Evolutionary conservation across 805 yeast genomes (phyloP).

Genomic region (Lipomyces mesembrius): DNA sequence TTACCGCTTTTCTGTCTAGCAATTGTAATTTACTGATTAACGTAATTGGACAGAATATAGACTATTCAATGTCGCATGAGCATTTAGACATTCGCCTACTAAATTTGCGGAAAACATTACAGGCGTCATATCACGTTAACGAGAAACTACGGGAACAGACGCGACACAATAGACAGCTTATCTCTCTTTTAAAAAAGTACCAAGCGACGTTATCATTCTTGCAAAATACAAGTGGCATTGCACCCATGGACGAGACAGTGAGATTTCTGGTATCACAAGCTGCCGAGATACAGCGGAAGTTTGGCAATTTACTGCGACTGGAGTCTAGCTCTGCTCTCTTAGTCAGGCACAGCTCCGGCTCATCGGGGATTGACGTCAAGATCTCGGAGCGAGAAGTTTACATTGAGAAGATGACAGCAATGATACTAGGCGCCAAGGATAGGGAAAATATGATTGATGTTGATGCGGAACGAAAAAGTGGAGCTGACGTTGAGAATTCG

Average conservation of each 20-base stretch:
- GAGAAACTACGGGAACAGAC: slow-evolving; percentile 20
- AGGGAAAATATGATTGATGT: slow-evolving; percentile 4
- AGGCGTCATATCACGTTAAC: slow-evolving; percentile 32
- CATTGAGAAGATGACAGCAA: slow-evolving; percentile 36
- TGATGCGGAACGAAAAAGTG: slow-evolving; percentile 13
- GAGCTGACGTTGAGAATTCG: slow-evolving; percentile 11
- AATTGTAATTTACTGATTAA: slow-evolving; percentile 10
- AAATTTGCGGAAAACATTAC: slow-evolving; percentile 31
- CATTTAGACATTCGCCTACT: slow-evolving; percentile 28
- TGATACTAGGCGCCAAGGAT: slow-evolving; percentile 25
- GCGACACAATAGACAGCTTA: slow-evolving; percentile 18
- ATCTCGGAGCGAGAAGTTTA: slow-evolving; percentile 31
- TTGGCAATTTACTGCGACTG: slow-evolving; percentile 11
- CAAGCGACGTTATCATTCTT: slow-evolving; percentile 29
- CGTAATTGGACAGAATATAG: slow-evolving; percentile 19
- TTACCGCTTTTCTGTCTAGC: slow-evolving; percentile 16
- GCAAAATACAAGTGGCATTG: slow-evolving; percentile 28
- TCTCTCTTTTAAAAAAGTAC: slow-evolving; percentile 22
- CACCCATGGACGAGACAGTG: slow-evolving; percentile 36
- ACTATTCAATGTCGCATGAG: slow-evolving; percentile 25
- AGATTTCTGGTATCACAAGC: slow-evolving; percentile 32
- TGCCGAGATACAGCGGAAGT: slow-evolving; percentile 21
- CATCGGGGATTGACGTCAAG: neutral
- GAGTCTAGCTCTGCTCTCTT: slow-evolving; percentile 11
- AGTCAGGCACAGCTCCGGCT: slow-evolving; percentile 4